Evolutionary conservation across 148 eudicot genomes (phyloP).

Genomic region (Amaranthus cruentus): DNA sequence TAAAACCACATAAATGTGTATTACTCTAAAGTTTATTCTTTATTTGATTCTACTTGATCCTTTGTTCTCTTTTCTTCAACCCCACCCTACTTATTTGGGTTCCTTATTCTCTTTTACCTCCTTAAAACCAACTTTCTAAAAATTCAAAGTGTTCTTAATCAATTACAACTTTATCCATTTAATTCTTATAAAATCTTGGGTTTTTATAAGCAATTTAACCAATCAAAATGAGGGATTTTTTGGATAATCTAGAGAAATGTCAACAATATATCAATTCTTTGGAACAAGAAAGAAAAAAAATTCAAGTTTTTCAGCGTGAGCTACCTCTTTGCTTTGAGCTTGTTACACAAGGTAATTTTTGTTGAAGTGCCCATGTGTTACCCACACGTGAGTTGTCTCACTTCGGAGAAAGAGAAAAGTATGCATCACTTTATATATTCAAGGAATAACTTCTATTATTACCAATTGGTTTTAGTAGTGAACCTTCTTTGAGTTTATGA

Average conservation of each 20-base stretch:
- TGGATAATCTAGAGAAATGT: conserved; percentile 54
- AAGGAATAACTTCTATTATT: no score
- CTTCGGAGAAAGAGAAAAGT: no score
- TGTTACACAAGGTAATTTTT: conserved; percentile 68
- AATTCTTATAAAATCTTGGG: neutral
- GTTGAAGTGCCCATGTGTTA: no score
- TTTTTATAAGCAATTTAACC: neutral
- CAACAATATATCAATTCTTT: conserved; percentile 60
- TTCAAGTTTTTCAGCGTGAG: conserved; percentile 75
- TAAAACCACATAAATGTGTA: no score
- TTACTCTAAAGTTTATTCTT: conserved; percentile 44
- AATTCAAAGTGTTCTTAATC: no score
- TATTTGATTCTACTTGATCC: conserved; percentile 53
- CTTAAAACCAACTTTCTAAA: neutral
- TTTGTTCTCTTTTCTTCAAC: conserved; percentile 25
- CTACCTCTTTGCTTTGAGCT: conserved; percentile 93
- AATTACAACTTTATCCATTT: no score
- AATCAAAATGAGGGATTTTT: conserved; percentile 27
- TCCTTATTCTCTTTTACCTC: neutral
- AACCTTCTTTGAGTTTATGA: no score
- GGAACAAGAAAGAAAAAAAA: conserved; percentile 66
- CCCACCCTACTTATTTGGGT: conserved; percentile 1
- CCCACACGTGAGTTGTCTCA: no score
- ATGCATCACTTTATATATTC: no score
- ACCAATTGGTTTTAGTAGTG: no score